Evolutionary conservation across 2,329 filamentous ascomycete species (phyloP).

Genomic region (Parascedosporium putredinis): DNA sequence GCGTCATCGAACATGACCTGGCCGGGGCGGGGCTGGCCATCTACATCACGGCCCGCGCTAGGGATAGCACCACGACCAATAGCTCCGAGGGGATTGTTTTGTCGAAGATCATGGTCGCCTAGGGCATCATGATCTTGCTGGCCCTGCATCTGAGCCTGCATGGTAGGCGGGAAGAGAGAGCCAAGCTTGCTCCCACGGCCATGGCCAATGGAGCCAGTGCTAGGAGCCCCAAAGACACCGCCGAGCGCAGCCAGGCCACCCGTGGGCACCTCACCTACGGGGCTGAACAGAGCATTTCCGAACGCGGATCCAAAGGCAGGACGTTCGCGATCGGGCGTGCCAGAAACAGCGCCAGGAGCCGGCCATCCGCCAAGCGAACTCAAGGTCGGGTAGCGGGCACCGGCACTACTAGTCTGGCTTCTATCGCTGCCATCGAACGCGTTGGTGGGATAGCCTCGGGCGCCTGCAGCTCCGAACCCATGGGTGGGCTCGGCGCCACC

Average conservation of each 20-base stretch:
- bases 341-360: slow-evolving; percentile 44
- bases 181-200: slow-evolving; percentile 73
- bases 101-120: slow-evolving; percentile 51
- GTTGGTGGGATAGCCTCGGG: slow-evolving; percentile 21
- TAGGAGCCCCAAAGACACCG: slow-evolving; percentile 57
- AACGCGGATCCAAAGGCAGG: slow-evolving; percentile 49
- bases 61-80: slow-evolving; percentile 55
- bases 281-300: slow-evolving; percentile 70
- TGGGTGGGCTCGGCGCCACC: slow-evolving; percentile 17
- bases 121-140: slow-evolving; percentile 53
- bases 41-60: slow-evolving; percentile 42
- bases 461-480: neutral
- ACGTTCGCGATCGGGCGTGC: slow-evolving; percentile 58
- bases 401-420: slow-evolving; percentile 84
- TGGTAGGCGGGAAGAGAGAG: slow-evolving; percentile 74
- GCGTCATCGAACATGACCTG: slow-evolving; percentile 47
- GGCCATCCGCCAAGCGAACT: slow-evolving; percentile 54
- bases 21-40: slow-evolving; percentile 47
- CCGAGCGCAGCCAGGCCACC: slow-evolving; percentile 58
- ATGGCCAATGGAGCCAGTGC: slow-evolving; percentile 52
- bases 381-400: slow-evolving; percentile 58
- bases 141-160: slow-evolving; percentile 91
- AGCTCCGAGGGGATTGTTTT: slow-evolving; percentile 52
- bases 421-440: slow-evolving; percentile 68
- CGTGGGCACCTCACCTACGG: slow-evolving; percentile 68